These are phyloP conservation scores for Podospora pseudopauciseta DNA, from an alignment of 495 filamentous ascomycete species.

Conservation along the genomic window DNA sequence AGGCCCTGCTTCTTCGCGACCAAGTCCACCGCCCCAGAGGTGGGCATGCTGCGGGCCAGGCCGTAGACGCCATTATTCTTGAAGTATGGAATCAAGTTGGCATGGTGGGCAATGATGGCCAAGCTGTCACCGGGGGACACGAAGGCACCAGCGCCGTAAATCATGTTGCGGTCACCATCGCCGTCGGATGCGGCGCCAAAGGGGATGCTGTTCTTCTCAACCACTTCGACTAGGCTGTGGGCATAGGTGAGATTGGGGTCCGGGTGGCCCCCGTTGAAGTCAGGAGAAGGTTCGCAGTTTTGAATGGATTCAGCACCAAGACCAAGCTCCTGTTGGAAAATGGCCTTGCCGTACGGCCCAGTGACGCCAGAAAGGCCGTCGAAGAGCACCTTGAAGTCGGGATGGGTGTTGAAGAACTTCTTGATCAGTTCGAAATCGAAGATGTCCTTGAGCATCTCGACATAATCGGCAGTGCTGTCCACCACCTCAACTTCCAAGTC, in stretches of 20 bases:
- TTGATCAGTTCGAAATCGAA: constrained; percentile 97
- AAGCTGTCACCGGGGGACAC: constrained; percentile 95
- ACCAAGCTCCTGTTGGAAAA: constrained; percentile 91
- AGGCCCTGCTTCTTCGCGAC: constrained; percentile 92
- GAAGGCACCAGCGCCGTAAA: constrained; percentile 93
- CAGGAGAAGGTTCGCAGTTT: constrained; percentile 86
- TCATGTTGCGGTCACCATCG: constrained; percentile 99
- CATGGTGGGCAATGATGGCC: constrained; percentile 96
- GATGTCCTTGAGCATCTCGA: constrained; percentile 93
- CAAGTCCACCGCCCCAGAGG: constrained; percentile 88
- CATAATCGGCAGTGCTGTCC: constrained; percentile 85
- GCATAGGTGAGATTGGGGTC: constrained; percentile 99
- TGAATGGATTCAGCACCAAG: constrained; percentile 72
- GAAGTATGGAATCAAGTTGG: constrained; percentile 94
- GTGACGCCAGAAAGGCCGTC: constrained; percentile 94
- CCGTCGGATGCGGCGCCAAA: constrained; percentile 96
- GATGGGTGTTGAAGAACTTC: constrained; percentile 76
- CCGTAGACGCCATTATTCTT: constrained; percentile 94
- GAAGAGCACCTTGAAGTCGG: constrained; percentile 95
- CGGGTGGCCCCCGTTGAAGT: constrained; percentile 95
- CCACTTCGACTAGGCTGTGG: constrained; percentile 87
- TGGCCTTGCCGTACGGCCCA: constrained; percentile 88
- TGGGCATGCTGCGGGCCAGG: constrained; percentile 94
- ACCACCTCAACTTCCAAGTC: constrained; percentile 89
- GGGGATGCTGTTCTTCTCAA: constrained; percentile 86